phyloP scores from a whole-genome alignment of 192 early-diverging fungal genomes.

The Irineochytrium annulatum region DNA sequence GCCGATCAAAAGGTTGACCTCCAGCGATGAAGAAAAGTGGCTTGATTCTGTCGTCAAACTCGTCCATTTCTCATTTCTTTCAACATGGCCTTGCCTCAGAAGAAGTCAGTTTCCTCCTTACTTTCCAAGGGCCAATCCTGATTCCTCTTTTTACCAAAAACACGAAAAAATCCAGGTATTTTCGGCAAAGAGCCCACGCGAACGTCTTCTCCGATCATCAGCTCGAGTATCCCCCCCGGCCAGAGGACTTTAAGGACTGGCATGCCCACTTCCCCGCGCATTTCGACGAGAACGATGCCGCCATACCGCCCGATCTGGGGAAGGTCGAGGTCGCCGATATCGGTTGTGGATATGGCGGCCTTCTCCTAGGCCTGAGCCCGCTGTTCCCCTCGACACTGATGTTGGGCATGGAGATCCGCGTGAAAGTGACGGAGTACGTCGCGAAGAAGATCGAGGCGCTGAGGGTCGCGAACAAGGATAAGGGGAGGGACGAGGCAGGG shows the following conservation, averaged over 20 bases:
- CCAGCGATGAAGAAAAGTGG: no score
- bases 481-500: conserved; percentile 50
- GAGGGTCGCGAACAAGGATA: conserved; percentile 42
- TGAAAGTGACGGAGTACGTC: conserved; percentile 92
- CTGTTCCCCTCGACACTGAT: conserved; percentile 90
- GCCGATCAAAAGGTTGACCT: no score
- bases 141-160: no score
- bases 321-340: conserved; percentile 95
- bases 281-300: conserved; percentile 30
- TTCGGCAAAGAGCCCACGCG: conserved; percentile 87
- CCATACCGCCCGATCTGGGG: conserved; percentile 29
- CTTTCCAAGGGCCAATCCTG: no score
- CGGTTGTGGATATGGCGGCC: conserved; percentile 97
- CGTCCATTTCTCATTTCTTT: no score
- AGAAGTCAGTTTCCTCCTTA: no score
- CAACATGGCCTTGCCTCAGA: no score
- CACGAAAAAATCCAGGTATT: conserved; percentile 27
- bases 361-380: conserved; percentile 77
- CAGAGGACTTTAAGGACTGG: conserved; percentile 79
- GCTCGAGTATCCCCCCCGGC: conserved; percentile 79
- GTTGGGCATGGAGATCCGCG: conserved; percentile 98
- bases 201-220: conserved; percentile 96
- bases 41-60: no score
- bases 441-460: conserved; percentile 79
- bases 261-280: conserved; percentile 77